Evolutionary conservation across 2,329 filamentous ascomycete species (phyloP), one percentile per base, ranked within the genome.

Genomic region (Aureobasidium vineae): DNA sequence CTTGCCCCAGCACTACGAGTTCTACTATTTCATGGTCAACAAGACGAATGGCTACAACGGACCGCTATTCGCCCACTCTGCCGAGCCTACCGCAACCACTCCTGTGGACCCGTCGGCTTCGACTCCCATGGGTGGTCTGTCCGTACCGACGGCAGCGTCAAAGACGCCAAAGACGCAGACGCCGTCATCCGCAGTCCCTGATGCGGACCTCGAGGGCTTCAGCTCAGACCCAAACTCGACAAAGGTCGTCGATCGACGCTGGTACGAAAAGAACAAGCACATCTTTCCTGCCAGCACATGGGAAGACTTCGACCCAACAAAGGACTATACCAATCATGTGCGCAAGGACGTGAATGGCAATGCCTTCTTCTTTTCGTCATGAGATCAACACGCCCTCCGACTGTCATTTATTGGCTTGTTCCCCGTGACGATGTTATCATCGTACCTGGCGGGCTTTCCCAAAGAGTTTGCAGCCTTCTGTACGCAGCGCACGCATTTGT

Each of bases 241-340:
- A 3, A 98, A 97, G 76, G 93, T 99, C 3, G 94, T 99, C 4
- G 94, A 99, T 79, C 85, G 95, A 68, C 83, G 95, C 68, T 99
- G 95, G 95, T 99, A 97, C 76, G 92, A 97, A 81, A 86, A 88
- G 74, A 97, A 98, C 77, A 99, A 98, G 79, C 95, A 99, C 77
- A 98, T 99, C 67, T 99, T 94, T 76, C 95, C 95, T 0, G 94
- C 94, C 23, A 98, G 91, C 75, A 85, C 94, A 54, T 99, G 95
- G 95, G 91, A 93, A 72, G 90, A 96, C 69, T 99, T 96, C 76
- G 93, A 97, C 71, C 90, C 92, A 0, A 91, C 91, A 68, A 91
- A 90, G 77, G 90, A 97, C 73, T 96, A 96, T 79, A 85, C 86
- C 73, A 84, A 82, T 70, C 87, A 91, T 71, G 85, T 93, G 45